Evolutionary conservation across 2,329 filamentous ascomycete genomes (phyloP), one percentile per base, ranked within the genome.

Genomic region (Raffaelea albimanens): DNA sequence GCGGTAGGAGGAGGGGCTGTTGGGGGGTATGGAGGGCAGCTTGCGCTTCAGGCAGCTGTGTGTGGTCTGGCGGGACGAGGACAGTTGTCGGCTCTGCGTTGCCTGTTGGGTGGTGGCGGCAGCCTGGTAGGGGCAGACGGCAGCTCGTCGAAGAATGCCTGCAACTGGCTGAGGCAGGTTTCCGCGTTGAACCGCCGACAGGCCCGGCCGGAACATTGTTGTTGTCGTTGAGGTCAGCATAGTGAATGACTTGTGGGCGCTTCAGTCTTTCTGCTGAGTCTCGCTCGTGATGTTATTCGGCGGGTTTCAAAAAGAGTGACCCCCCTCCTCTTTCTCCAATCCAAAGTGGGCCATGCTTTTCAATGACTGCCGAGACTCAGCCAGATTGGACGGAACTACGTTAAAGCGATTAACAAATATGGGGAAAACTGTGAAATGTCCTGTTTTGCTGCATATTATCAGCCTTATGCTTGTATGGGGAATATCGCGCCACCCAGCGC

Each of bases 221-320:
- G 48, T 44, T 2, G 49, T 41, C 4, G 54, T 45, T 5, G 52
- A 36, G 23, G 48, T 41, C 5, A 53, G 45, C 51, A 53, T 53
- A 40, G 2, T 19, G 25, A 5, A 5, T n/a, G 41, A n/a, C 7
- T 29, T 38, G 14, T 38, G 34, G 34, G 8, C 14, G 8, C 10
- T 11, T 19, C 29, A n/a, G 18, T 10, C 7, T 10, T 39, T 39
- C 19, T 39, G n/a, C 18, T 40, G 18, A n/a, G n/a, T n/a, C n/a
- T n/a, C n/a, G n/a, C n/a, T n/a, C n/a, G n/a, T n/a, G n/a, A n/a
- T n/a, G n/a, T n/a, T n/a, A n/a, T n/a, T n/a, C n/a, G n/a, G n/a
- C n/a, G n/a, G n/a, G n/a, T n/a, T n/a, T n/a, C n/a, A n/a, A n/a
- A n/a, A n/a, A n/a, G n/a, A n/a, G n/a, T n/a, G n/a, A n/a, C n/a